phyloP scores from a whole-genome alignment of 352 stramenopile species.

The Aphanomyces invadans region DNA sequence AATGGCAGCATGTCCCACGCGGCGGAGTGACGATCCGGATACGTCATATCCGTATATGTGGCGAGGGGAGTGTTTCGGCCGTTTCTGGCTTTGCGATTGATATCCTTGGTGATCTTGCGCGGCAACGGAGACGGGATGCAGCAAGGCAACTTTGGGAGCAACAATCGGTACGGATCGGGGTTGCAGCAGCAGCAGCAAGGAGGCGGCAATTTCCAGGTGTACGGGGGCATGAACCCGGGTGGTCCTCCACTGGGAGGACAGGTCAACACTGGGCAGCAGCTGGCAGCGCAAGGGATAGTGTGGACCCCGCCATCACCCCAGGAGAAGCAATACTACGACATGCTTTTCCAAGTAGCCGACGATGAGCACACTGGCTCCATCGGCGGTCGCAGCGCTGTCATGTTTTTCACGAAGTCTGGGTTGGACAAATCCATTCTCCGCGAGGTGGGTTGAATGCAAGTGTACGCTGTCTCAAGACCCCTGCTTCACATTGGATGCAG shows the following conservation, averaged over 20 bases:
- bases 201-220: background rate
- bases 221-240: background rate
- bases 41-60: too few relatives aligned
- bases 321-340: constrained; percentile 86
- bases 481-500: constrained; percentile 28
- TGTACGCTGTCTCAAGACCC: background rate
- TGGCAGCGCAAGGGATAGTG: background rate
- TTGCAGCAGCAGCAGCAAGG: background rate
- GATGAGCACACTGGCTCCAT: constrained; percentile 74
- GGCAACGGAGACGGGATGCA: background rate
- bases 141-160: constrained; percentile 7
- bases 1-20: too few relatives aligned
- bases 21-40: too few relatives aligned
- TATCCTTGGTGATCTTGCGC: background rate
- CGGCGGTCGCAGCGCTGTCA: constrained; percentile 81
- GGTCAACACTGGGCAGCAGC: background rate
- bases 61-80: background rate
- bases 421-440: constrained; percentile 76
- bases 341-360: constrained; percentile 87
- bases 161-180: background rate
- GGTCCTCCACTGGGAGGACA: background rate
- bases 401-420: constrained; percentile 90
- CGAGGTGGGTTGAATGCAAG: constrained; percentile 38
- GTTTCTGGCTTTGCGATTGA: background rate
- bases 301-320: constrained; percentile 52